These are phyloP conservation scores for Eucalyptus sp. DNA, from an alignment of 345 rosid species.

Conservation along the genomic window DNA sequence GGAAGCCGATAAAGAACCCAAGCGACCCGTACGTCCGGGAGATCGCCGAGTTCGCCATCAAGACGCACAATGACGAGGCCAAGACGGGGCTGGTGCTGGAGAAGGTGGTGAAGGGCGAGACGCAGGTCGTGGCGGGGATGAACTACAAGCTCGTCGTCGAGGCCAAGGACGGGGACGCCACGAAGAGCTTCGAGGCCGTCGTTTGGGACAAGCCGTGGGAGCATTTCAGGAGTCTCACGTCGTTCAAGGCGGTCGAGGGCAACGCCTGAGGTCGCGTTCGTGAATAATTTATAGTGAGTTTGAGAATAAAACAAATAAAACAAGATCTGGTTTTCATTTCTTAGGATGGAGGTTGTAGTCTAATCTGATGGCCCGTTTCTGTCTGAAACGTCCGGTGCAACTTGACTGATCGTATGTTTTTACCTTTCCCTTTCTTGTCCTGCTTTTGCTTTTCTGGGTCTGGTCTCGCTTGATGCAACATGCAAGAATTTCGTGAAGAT, in stretches of 20 bases:
- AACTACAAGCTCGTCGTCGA: conserved; percentile 30
- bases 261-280: not conserved
- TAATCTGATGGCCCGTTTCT: not conserved
- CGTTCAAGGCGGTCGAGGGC: conserved; percentile 15
- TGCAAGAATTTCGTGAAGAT: not conserved
- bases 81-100: conserved; percentile 5
- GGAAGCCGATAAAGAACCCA: conserved; percentile 33
- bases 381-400: not conserved
- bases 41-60: conserved; percentile 38
- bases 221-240: conserved; percentile 20
- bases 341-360: not conserved
- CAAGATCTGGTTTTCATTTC: not conserved
- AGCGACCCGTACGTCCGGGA: conserved; percentile 29
- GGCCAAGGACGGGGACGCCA: not conserved
- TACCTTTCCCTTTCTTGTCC: not conserved
- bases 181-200: conserved; percentile 19
- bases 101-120: conserved; percentile 27
- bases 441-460: not conserved
- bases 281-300: not conserved
- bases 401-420: not conserved
- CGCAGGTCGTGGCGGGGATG: conserved; percentile 39
- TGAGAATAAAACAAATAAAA: not conserved
- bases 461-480: not conserved
- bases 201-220: conserved; percentile 46
- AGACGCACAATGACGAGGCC: conserved; percentile 13